phyloP scores from a whole-genome alignment of 805 yeast genomes.

The Candida oleophila region DNA sequence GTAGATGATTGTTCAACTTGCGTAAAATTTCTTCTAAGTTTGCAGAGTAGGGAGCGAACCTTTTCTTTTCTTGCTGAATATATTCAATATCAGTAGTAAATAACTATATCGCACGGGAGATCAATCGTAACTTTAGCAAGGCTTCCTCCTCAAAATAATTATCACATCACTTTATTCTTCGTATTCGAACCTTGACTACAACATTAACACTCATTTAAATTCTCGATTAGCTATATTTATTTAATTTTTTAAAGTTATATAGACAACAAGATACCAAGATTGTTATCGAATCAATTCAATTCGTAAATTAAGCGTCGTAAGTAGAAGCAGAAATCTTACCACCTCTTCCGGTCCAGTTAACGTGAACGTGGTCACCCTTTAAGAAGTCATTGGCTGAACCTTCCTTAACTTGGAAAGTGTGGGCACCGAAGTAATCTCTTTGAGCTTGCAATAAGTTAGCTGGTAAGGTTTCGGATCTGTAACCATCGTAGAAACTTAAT shows the following conservation, averaged over 20 bases:
- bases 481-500: conserved; percentile 96
- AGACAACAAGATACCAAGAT: neutral
- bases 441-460: conserved; percentile 99
- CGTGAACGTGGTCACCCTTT: conserved; percentile 86
- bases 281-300: neutral
- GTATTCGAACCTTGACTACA: neutral
- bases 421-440: conserved; percentile 99
- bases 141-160: too few relatives aligned
- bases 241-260: neutral
- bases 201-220: too few relatives aligned
- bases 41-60: too few relatives aligned
- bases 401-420: conserved; percentile 94
- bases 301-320: conserved; percentile 72
- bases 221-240: neutral
- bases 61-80: too few relatives aligned
- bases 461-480: conserved; percentile 92
- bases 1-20: too few relatives aligned
- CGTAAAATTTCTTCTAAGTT: too few relatives aligned
- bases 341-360: conserved; percentile 99
- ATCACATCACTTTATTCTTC: too few relatives aligned
- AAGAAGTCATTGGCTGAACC: conserved; percentile 73
- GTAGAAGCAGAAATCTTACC: conserved; percentile 96
- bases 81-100: too few relatives aligned
- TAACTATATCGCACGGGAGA: too few relatives aligned
- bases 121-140: too few relatives aligned